A percentile compares a stretch with the other conserved stretches of the same genome.
phyloP scores from a whole-genome alignment of 1,139 yeast species.

The Nadsonia commutata region DNA sequence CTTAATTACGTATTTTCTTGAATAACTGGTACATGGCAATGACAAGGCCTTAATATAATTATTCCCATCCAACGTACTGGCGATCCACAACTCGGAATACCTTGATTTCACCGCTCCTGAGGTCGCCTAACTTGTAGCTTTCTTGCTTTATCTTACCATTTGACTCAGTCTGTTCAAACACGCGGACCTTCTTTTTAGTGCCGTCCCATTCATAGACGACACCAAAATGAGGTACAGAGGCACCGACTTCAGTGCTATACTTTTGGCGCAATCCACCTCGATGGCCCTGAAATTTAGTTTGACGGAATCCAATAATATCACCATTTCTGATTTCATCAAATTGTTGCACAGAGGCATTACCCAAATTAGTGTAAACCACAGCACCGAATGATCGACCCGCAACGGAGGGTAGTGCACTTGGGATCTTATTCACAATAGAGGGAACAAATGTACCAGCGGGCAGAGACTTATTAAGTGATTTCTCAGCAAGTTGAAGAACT shows the following conservation, averaged over 20 bases:
- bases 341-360: conserved; percentile 42
- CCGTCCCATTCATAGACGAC: conserved; percentile 62
- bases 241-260: conserved; percentile 31
- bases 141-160: conserved; percentile 43
- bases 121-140: conserved; percentile 52
- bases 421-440: conserved; percentile 21
- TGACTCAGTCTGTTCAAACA: conserved; percentile 35
- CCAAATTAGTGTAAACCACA: conserved; percentile 47
- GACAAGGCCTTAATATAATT: conserved; percentile 1
- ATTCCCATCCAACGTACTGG: conserved; percentile 46
- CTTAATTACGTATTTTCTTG: too few relatives aligned
- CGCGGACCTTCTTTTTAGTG: conserved; percentile 61
- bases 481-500: conserved; percentile 17
- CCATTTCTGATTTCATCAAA: conserved; percentile 64
- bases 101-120: conserved; percentile 66
- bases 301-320: conserved; percentile 62
- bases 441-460: conserved; percentile 18
- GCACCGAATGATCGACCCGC: conserved; percentile 64
- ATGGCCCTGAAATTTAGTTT: conserved; percentile 60
- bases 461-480: conserved; percentile 13
- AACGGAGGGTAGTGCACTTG: conserved; percentile 40
- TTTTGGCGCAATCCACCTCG: conserved; percentile 40
- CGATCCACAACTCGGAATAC: conserved; percentile 63
- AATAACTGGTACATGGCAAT: too few relatives aligned
- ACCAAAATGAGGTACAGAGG: conserved; percentile 20